phyloP scores from a whole-genome alignment of 1,284 basidiomycete species.

The Flammula alnicola region DNA sequence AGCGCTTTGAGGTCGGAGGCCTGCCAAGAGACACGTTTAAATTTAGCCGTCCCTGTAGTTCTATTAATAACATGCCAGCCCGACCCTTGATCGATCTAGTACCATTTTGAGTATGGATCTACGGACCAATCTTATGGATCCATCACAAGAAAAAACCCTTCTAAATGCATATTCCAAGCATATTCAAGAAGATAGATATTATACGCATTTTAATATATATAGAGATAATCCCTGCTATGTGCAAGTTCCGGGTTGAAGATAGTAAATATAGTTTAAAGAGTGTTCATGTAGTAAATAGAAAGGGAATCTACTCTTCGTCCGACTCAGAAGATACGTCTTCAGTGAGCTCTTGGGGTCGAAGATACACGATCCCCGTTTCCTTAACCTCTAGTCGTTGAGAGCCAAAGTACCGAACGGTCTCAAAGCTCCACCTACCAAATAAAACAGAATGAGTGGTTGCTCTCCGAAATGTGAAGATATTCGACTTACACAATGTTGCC shows the following conservation, averaged over 20 bases:
- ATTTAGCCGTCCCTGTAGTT: conserved; percentile 23
- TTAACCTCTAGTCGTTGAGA: conserved; percentile 49
- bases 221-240: conserved; percentile 8
- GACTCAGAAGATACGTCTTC: conserved; percentile 39
- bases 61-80: conserved; percentile 12
- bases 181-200: neutral
- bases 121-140: conserved; percentile 23
- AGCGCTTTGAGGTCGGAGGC: conserved; percentile 2
- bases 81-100: conserved; percentile 24
- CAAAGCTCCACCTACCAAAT: conserved; percentile 59
- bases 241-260: conserved; percentile 14
- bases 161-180: conserved; percentile 1
- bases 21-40: conserved; percentile 16
- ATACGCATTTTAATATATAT: conserved; percentile 6
- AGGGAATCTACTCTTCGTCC: conserved; percentile 38
- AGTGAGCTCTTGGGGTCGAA: conserved; percentile 39
- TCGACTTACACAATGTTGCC: conserved; percentile 52
- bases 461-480: conserved; percentile 8
- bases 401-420: conserved; percentile 62
- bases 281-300: conserved; percentile 4
- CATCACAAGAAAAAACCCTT: neutral
- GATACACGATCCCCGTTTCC: conserved; percentile 47
- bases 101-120: conserved; percentile 25
- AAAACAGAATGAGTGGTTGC: conserved; percentile 25
- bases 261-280: conserved; percentile 7